phyloP scores from a whole-genome alignment of 176 grass and related monocot species.

The Avena atlantica region DNA sequence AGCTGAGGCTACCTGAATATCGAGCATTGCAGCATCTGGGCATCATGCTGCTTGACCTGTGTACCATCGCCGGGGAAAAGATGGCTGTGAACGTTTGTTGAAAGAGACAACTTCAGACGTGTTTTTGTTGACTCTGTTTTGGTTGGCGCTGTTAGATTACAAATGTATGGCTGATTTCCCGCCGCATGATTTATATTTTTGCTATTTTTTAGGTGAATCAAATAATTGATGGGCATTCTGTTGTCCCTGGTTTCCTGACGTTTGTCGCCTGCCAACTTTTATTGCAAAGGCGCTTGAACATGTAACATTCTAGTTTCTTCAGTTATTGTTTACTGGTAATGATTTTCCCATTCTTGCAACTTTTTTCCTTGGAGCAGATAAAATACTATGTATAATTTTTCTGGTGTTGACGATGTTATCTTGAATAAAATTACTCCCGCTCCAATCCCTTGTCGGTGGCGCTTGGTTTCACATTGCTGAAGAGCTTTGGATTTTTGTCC shows the following conservation, averaged over 20 bases:
- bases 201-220: background rate
- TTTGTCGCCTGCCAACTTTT: background rate
- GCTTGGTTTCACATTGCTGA: too few species aligned
- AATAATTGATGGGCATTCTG: constrained; percentile 41
- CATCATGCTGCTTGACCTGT: constrained; percentile 25
- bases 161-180: background rate
- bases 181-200: background rate
- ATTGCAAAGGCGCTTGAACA: constrained; percentile 9
- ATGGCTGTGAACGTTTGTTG: background rate
- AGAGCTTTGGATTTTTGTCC: too few species aligned
- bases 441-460: too few species aligned
- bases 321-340: background rate
- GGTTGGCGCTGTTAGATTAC: background rate
- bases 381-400: too few species aligned
- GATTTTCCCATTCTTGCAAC: background rate
- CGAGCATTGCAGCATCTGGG: background rate
- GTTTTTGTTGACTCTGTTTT: constrained; percentile 4
- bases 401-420: too few species aligned
- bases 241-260: background rate
- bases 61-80: constrained; percentile 2
- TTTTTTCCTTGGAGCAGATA: background rate
- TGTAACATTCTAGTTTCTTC: background rate
- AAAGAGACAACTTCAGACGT: background rate
- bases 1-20: constrained; percentile 16
- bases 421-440: too few species aligned